Evolutionary conservation across 768 basidiomycete genomes (phyloP), one percentile per base, ranked within the genome.

Genomic region (Leucogyrophana mollusca): DNA sequence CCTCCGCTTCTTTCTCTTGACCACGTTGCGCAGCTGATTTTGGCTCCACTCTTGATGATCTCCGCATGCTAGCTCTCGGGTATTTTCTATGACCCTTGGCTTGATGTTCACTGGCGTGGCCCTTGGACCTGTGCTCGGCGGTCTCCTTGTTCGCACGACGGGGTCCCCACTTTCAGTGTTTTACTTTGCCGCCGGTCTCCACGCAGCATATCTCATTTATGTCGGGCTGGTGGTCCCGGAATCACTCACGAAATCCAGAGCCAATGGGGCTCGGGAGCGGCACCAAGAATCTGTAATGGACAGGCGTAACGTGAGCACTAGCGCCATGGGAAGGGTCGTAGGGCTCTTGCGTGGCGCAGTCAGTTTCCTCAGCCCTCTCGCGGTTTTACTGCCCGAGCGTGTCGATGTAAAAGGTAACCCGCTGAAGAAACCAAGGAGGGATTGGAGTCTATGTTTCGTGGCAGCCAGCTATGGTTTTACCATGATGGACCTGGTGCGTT

Each of bases 91-190:
- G 24, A 68, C 71, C 35, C 65, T 81, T 2, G 93, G 93, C 1
- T 69, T 90, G 3, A 49, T 84, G 36, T 90, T 87, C 64, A 58
- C 69, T 8, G 93, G 93, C n/a, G 74, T 88, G 58, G 85, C 84
- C 1, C 23, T 88, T 16, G 93, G 93, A 1, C 93, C 93, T 4
- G 74, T 80, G 3, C 47, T 93, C 0, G 89, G 90, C 11, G 74
- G 79, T 41, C 47, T 88, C 27, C 58, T 90, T 33, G 79, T 93
- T 57, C 76, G 68, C 27, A 55, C 64, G 18, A 87, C 83, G 1
- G 76, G 74, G 4, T 65, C 69, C 13, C 55, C 77, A 9, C 62
- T 89, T 16, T 78, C 79, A 1, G 81, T 89, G 14, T 94, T 94
- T 71, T 94, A 89, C 62, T 54, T 83, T 37, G 77, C 85, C 8